Base-by-base conservation (phyloP, 176 grass and related monocot genomes). In the Luzula sylvatica region DNA sequence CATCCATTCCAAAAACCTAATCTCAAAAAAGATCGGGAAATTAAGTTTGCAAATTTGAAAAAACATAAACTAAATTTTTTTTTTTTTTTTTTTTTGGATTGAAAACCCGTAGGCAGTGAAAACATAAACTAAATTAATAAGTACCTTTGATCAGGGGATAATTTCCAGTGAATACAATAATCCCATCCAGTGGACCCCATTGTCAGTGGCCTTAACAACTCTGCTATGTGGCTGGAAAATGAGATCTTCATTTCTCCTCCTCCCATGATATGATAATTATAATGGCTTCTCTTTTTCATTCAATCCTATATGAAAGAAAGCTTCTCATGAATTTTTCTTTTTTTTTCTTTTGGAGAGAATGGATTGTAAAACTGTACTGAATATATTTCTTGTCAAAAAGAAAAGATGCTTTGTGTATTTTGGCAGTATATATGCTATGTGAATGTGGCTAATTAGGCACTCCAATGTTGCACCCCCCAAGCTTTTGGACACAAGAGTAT, bases 111-210 rank as follows among this genome's bases (percentile, higher is more conserved):
- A n/a, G n/a, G n/a, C n/a, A n/a, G n/a, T n/a, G n/a, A n/a, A n/a
- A n/a, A n/a, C n/a, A n/a, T n/a, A n/a, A n/a, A n/a, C n/a, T n/a
- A n/a, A n/a, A n/a, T 9, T 35, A 35, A n/a, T 27, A 20, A 15
- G 11, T 56, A 78, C 87, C 87, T 65, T 47, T 93, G 81, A 15
- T 93, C 77, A 59, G 73, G 81, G 39, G 87, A 93, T 25, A 93
- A 56, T 6, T 72, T 65, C 81, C 81, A 93, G 60, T 78, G 72
- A 65, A 93, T 82, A 73, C 77, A 93, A 55, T 86, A 93, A 23
- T 93, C 87, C 77, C 87, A 86, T 52, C 66, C 81, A 20, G 77
- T 61, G 35, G 56, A 15, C 15, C 77, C 81, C n/a, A 77, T 70
- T 27, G 42, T 48, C 59, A 93, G 77, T 53, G 76, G 73, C 52